Evolutionary conservation across 345 rosid species (phyloP).

Genomic region (Brassica nigra): DNA sequence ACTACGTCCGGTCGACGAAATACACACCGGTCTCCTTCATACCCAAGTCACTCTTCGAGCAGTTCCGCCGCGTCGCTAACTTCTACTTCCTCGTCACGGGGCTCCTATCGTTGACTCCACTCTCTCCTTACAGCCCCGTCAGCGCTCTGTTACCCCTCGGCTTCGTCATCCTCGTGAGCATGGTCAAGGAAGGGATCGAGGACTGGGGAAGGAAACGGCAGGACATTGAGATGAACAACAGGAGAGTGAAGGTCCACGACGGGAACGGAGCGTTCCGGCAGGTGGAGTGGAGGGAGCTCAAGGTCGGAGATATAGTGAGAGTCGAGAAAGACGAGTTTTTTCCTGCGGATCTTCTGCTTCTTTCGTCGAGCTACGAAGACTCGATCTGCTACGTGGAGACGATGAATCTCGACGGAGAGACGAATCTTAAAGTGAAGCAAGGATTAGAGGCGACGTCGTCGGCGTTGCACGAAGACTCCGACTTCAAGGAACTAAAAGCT

Average conservation of each 20-base stretch:
- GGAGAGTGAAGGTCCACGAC: slow-evolving; percentile 66
- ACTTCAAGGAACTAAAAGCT: slow-evolving; percentile 65
- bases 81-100: slow-evolving; percentile 83
- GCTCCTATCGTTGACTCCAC: slow-evolving; percentile 67
- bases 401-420: slow-evolving; percentile 94
- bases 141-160: slow-evolving; percentile 86
- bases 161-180: slow-evolving; percentile 75
- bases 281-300: slow-evolving; percentile 77
- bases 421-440: slow-evolving; percentile 86
- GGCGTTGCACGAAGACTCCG: slow-evolving; percentile 60
- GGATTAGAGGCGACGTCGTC: slow-evolving; percentile 67
- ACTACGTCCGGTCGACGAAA: slow-evolving; percentile 84
- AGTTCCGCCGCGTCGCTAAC: slow-evolving; percentile 94
- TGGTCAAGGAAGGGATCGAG: slow-evolving; percentile 88
- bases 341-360: slow-evolving; percentile 90
- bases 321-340: slow-evolving; percentile 95
- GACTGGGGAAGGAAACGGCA: slow-evolving; percentile 84
- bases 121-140: slow-evolving; percentile 77
- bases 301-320: slow-evolving; percentile 83
- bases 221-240: slow-evolving; percentile 76
- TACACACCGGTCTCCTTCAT: slow-evolving; percentile 75
- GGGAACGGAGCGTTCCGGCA: slow-evolving; percentile 56
- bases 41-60: slow-evolving; percentile 87
- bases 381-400: slow-evolving; percentile 96
- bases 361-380: slow-evolving; percentile 86